phyloP scores from a whole-genome alignment of 345 rosid species.

The Lenwebbia sp. region DNA sequence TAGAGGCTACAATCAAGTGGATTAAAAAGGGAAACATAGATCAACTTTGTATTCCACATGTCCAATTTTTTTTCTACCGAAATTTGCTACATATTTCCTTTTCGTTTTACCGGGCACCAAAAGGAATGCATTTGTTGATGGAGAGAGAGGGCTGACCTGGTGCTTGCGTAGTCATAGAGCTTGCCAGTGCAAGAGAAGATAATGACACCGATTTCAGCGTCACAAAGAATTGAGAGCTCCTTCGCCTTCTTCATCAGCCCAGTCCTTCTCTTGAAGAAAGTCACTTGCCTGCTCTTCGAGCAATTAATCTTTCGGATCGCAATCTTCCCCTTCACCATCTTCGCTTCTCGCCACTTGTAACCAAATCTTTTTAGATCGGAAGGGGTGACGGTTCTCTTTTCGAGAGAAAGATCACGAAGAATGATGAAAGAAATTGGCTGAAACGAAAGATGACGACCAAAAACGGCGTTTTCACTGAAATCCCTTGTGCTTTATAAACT shows the following conservation, averaged over 20 bases:
- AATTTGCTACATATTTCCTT: background rate
- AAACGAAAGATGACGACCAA: background rate
- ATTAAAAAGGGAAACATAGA: background rate
- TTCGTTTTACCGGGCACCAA: background rate
- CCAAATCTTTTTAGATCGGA: background rate
- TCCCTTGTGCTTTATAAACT: background rate
- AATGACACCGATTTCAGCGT: slow-evolving; percentile 3
- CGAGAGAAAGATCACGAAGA: background rate
- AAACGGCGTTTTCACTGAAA: background rate
- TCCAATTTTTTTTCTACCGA: background rate
- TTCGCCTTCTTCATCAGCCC: too few species aligned
- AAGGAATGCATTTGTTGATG: background rate
- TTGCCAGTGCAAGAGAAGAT: slow-evolving; percentile 9
- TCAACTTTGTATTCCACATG: background rate
- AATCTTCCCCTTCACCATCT: slow-evolving; percentile 8
- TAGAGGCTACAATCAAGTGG: background rate
- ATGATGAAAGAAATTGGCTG: background rate
- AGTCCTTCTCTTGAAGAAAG: too few species aligned
- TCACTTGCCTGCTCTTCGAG: too few species aligned
- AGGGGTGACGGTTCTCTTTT: background rate
- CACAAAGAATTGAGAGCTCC: too few species aligned
- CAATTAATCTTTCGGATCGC: too few species aligned
- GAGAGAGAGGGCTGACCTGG: background rate
- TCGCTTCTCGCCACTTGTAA: background rate
- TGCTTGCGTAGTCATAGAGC: slow-evolving; percentile 4